phyloP scores from a whole-genome alignment of 2,329 filamentous ascomycete species.

The Neoarthrinium moseri region DNA sequence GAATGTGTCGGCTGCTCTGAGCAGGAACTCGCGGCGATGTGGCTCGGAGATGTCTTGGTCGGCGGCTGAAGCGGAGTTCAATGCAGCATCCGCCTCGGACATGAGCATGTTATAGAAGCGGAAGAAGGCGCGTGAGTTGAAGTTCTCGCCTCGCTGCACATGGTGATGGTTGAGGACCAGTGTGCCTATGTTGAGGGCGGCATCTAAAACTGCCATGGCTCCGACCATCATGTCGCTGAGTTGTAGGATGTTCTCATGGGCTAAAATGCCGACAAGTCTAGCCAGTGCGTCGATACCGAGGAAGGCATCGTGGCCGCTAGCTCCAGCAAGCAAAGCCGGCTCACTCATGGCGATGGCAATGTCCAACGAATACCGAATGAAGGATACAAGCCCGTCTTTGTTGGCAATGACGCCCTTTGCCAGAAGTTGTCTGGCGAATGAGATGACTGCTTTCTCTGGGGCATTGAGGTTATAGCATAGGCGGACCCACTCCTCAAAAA shows the following conservation, averaged over 20 bases:
- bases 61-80: neutral
- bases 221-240: conserved; percentile 57
- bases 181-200: conserved; percentile 73
- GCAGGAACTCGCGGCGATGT: conserved; percentile 67
- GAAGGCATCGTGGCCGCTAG: conserved; percentile 56
- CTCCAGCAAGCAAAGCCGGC: conserved; percentile 60
- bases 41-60: conserved; percentile 49
- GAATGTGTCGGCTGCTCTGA: conserved; percentile 71
- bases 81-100: conserved; percentile 60
- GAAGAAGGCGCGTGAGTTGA: conserved; percentile 90
- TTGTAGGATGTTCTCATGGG: conserved; percentile 67
- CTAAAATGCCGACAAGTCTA: conserved; percentile 73
- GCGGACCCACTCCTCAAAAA: conserved; percentile 93
- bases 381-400: conserved; percentile 74
- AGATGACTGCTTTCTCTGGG: conserved; percentile 66
- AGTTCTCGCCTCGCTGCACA: conserved; percentile 73
- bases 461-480: conserved; percentile 76
- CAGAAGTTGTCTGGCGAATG: conserved; percentile 85
- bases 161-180: conserved; percentile 86
- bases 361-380: conserved; percentile 81
- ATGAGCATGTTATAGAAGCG: conserved; percentile 82
- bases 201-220: conserved; percentile 73
- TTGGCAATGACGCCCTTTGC: conserved; percentile 69
- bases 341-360: conserved; percentile 77
- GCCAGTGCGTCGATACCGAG: conserved; percentile 75